A percentile compares a stretch with the other conserved stretches of the same genome.
Evolutionary conservation across 192 early-diverging fungal genomes (phyloP).

Genomic region (Rhizophagus prolifer): DNA sequence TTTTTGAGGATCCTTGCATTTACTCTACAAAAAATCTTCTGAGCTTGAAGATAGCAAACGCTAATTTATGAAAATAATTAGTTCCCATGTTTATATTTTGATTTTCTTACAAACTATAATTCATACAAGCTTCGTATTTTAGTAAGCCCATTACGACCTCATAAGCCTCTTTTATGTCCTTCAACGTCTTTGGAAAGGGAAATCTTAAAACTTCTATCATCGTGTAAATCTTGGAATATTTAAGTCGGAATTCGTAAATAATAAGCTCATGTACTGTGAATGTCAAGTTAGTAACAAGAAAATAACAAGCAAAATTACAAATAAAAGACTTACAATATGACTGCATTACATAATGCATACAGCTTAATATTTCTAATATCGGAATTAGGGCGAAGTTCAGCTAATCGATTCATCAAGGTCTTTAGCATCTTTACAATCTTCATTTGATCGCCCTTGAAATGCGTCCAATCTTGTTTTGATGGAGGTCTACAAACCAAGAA

Average conservation of each 20-base stretch:
- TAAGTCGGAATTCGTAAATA: conserved; percentile 23
- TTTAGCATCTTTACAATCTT: conserved; percentile 22
- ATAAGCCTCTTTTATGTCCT: conserved; percentile 7
- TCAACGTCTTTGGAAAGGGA: conserved; percentile 14
- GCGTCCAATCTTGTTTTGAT: conserved; percentile 19
- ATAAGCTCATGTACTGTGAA: conserved; percentile 20
- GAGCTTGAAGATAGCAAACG: conserved; percentile 4
- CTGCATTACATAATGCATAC: conserved; percentile 11
- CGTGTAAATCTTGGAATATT: conserved; percentile 17
- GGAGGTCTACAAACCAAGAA: conserved; percentile 16
- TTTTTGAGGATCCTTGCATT: not conserved
- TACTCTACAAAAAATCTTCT: not conserved
- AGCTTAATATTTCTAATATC: conserved; percentile 22
- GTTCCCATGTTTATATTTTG: conserved; percentile 7
- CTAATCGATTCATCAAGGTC: conserved; percentile 21
- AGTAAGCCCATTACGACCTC: conserved; percentile 8
- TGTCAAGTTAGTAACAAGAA: conserved; percentile 18
- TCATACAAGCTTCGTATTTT: conserved; percentile 21
- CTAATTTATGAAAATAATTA: conserved; percentile 22
- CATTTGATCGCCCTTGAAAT: conserved; percentile 17
- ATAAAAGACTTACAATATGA: conserved; percentile 23
- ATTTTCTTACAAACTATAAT: conserved; percentile 6
- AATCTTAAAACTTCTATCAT: conserved; percentile 19
- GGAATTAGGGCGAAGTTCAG: conserved; percentile 2
- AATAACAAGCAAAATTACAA: conserved; percentile 11